Conservation (phyloP, 345 rosid species). For the Brassica carinata region DNA sequence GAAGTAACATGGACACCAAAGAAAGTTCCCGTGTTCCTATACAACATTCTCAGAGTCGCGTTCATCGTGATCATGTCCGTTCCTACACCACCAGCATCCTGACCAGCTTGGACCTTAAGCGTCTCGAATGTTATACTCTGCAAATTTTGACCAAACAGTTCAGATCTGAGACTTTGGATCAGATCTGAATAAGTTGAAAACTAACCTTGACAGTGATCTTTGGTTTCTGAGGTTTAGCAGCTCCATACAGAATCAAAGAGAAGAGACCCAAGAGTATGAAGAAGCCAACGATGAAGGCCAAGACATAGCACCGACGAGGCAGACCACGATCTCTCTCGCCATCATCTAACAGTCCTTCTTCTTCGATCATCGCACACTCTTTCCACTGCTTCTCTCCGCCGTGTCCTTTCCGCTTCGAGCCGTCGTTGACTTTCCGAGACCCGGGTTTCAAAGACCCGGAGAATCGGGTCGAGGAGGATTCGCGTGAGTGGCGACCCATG, state of each 20-base stretch:
- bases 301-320: slow-evolving; percentile 83
- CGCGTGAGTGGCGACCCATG: slow-evolving; percentile 85
- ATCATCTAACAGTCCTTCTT: slow-evolving; percentile 90
- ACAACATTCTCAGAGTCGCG: slow-evolving; percentile 72
- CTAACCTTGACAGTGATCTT: slow-evolving; percentile 77
- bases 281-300: slow-evolving; percentile 77
- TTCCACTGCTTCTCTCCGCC: slow-evolving; percentile 80
- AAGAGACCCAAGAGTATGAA: slow-evolving; percentile 78
- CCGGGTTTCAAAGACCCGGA: slow-evolving; percentile 92
- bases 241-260: slow-evolving; percentile 85
- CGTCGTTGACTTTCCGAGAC: slow-evolving; percentile 82
- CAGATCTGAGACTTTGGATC: slow-evolving; percentile 2
- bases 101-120: slow-evolving; percentile 87
- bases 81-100: slow-evolving; percentile 81
- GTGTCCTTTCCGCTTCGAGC: slow-evolving; percentile 46
- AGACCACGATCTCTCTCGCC: slow-evolving; percentile 64
- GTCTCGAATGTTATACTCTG: slow-evolving; percentile 82
- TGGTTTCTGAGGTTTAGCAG: slow-evolving; percentile 86
- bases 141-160: slow-evolving; percentile 10
- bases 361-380: slow-evolving; percentile 80
- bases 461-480: slow-evolving; percentile 84
- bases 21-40: slow-evolving; percentile 87
- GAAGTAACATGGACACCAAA: slow-evolving; percentile 92
- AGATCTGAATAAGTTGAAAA: neutral
- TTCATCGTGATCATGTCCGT: slow-evolving; percentile 89